Percentiles rank a stretch among this genome's conserved stretches.
Conservation (phyloP, 2,329 filamentous ascomycete species). For the Xylaria sp. region DNA sequence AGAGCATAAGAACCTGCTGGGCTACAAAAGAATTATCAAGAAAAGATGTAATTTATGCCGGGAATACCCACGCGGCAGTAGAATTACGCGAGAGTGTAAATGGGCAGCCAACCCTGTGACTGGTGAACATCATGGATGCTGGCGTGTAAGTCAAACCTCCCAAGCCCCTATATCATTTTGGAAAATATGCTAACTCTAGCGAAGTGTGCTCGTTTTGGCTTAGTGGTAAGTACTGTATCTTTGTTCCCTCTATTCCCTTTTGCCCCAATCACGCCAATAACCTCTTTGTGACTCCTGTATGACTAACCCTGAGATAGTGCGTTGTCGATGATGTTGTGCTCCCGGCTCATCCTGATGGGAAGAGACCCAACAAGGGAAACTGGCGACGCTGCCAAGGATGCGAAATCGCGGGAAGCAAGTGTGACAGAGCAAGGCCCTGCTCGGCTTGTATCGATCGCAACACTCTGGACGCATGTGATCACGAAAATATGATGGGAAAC, state of each 20-base stretch:
- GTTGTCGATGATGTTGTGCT: slow-evolving; percentile 14
- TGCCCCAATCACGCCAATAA: too few relatives aligned
- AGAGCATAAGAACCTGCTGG: too few relatives aligned
- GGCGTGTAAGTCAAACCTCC: background rate
- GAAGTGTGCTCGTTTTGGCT: background rate
- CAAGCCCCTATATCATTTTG: background rate
- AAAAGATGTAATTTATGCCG: background rate
- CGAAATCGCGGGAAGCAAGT: background rate
- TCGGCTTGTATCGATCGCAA: background rate
- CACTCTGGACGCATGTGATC: background rate
- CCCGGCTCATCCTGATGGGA: background rate
- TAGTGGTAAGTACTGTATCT: background rate
- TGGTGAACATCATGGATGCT: background rate
- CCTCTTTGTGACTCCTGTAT: too few relatives aligned
- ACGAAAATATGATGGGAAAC: background rate
- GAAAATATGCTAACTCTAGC: background rate
- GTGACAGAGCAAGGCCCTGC: slow-evolving; percentile 22
- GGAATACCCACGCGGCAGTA: too few relatives aligned
- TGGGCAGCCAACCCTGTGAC: background rate
- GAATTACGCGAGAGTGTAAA: background rate
- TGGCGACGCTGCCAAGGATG: background rate
- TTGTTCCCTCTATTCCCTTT: background rate
- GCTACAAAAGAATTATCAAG: background rate
- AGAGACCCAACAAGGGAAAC: too few relatives aligned
- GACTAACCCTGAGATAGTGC: slow-evolving; percentile 5